Conservation (phyloP, 148 eudicot genomes). For the Diospyros kaki region DNA sequence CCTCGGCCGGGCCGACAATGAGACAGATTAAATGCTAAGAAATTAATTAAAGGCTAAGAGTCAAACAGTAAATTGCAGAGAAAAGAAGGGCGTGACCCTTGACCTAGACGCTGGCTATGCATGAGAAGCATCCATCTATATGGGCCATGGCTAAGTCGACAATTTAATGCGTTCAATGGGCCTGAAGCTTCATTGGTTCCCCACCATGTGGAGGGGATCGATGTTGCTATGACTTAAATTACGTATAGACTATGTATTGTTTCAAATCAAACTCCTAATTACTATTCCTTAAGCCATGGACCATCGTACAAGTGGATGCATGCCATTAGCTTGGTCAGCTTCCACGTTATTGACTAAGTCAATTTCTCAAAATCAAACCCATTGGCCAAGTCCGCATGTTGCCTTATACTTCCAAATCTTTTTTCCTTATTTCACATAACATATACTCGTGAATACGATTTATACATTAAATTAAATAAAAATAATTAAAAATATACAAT, state of each 20-base stretch:
- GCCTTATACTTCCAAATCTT: too few species aligned
- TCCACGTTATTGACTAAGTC: background rate
- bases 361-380: background rate
- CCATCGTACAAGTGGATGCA: constrained; percentile 1
- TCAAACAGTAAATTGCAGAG: background rate
- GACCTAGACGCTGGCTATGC: background rate
- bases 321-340: background rate
- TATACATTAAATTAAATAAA: too few species aligned
- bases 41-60: background rate
- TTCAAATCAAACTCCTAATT: too few species aligned
- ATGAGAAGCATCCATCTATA: background rate
- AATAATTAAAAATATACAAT: too few species aligned
- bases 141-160: background rate
- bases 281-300: background rate
- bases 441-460: too few species aligned
- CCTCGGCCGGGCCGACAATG: too few species aligned
- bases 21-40: background rate
- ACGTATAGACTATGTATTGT: background rate
- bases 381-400: too few species aligned
- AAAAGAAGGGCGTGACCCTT: background rate
- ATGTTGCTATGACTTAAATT: background rate
- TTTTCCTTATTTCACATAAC: too few species aligned
- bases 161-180: background rate
- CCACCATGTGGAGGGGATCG: constrained; percentile 6
- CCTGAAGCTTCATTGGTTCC: background rate